Evolutionary conservation across 129 eudicot genomes (phyloP), one percentile per base, ranked within the genome.

Genomic region (Flaveria trinervia): DNA sequence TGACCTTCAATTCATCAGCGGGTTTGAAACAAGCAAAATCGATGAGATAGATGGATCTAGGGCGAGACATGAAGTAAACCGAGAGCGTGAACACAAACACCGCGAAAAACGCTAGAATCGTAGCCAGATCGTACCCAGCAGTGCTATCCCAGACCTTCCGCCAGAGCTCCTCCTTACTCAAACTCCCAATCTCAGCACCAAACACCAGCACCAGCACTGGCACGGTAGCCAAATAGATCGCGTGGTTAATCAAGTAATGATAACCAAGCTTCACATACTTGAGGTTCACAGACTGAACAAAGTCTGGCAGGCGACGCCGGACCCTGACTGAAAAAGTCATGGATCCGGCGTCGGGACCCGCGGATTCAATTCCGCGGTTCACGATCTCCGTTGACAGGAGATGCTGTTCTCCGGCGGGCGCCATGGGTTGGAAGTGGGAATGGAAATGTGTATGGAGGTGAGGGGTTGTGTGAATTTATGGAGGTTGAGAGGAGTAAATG

Each of bases 21-120:
- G 99, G 96, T 76, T 88, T 89, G 80, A 67, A 95, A 75, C 97
- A 95, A 3, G 99, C 96, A 20, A 95, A 95, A 80, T 95, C 99
- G n/a, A 95, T 84, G 26, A 95, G 87, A 72, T 91, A 95, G 17
- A 95, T 88, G 1, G 94, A 83, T 1, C 94, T 73, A 2, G 96
- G 97, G 1, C 91, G 77, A 1, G 99, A 92, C 89, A 88, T 80
- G 87, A 91, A 89, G 82, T 95, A 95, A 54, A 89, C 89, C 15
- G 91, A 89, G 22, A 95, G 76, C 0, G 95, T 92, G 26, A 95
- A 89, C 1, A 89, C 92, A 36, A 86, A 82, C 3, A 95, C 83
- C 0, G 77, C 99, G 18, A 91, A 77, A 71, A 90, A 95, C n/a
- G 95, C 94, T 1, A 95, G 76, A 11, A 91, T 51, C 0, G 92